Evolutionary conservation across 2,329 filamentous ascomycete species (phyloP), one percentile per base, ranked within the genome.

Genomic region (Xylariaceae sp.): DNA sequence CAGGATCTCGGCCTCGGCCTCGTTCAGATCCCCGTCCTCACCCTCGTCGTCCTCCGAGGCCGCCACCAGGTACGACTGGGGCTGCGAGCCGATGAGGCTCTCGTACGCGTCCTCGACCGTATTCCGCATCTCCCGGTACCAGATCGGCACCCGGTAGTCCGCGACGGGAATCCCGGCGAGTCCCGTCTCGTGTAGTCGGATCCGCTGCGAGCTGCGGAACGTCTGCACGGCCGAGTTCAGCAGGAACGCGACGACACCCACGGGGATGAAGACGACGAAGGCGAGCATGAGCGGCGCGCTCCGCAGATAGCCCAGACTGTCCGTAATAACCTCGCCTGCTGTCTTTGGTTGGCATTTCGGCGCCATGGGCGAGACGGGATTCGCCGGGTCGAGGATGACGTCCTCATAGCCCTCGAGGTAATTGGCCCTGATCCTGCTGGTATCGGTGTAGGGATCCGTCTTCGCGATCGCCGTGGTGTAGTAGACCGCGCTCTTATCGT

Each of bases 401-500:
- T 88, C 80, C 40, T 88, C 85, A 65, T 90, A 93, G 20, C 88
- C 90, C 32, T 85, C 75, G 1, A 93, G 71, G 65, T 89, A 96
- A 68, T 90, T 90, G 63, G 91, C 77, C 20, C 88, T 85, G 57
- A 93, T 71, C 3, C 81, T 83, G 19, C 87, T 82, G 16, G 89
- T 70, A 61, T 92, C 80, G 0, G 80, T 80, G 68, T 86, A 98
- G 0, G 92, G 93, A 66, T 98, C 90, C 0, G 81, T 89, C 66
- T 86, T 87, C 20, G 87, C 81, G 44, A 97, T 91, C 19, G 80
- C 81, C 0, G 91, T 90, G 0, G 93, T 97, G 71, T 93, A 96
- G 74, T 90, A 91, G 0, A 88, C 85, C 3, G 91, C 90, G 44
- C 85, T 90, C 52, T 87, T 81, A 75, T 98, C 93, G 72, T 97